Base-by-base conservation (phyloP, 73 alveolate genomes). In the Paramecium biaurelia region DNA sequence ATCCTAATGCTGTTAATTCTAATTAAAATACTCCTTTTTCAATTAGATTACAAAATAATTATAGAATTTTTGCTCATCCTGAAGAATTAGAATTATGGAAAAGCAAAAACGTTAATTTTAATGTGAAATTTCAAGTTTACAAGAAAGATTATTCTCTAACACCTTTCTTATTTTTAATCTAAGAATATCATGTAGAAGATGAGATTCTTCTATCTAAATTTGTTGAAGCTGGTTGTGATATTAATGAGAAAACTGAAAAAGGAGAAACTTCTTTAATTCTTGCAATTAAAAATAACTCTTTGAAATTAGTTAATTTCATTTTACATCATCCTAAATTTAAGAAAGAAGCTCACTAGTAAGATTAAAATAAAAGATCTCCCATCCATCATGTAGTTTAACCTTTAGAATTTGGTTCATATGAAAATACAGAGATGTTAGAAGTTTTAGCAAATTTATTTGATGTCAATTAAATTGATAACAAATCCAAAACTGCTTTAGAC, bases 401-500 rank as follows among this genome's bases (percentile, higher is more conserved):
- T 14, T 90, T 95, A 42, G 92, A 92, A 49, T 97, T 89, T 85
- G 99, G 99, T 42, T 96, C 99, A 42, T 98, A 84, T 96, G 99
- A 98, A 93, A 98, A 98, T 85, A 76, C 85, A 21, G 96, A 97
- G 74, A 93, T 98, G 92, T 92, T 98, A 56, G 93, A 94, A 43
- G 5, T 20, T 7, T 47, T 79, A 20, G 35, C 56, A 12, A 79
- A 45, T 20, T 5, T 34, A 10, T 79, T 79, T 79, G 76, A 47
- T 57, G 72, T 92, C 8, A 87, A 92, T 57, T 94, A 57, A 42
- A 89, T 67, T 38, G 98, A 95, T 42, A 88, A 95, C 34, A 59
- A 89, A 37, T 98, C 99, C 12, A 96, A 97, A 96, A 95, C 95
- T 28, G 94, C 98, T 23, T 79, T 97, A 43, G 95, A 59, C 70